Evolutionary conservation across 192 early-diverging fungal genomes (phyloP).

Genomic region (Backusella psychrophila): DNA sequence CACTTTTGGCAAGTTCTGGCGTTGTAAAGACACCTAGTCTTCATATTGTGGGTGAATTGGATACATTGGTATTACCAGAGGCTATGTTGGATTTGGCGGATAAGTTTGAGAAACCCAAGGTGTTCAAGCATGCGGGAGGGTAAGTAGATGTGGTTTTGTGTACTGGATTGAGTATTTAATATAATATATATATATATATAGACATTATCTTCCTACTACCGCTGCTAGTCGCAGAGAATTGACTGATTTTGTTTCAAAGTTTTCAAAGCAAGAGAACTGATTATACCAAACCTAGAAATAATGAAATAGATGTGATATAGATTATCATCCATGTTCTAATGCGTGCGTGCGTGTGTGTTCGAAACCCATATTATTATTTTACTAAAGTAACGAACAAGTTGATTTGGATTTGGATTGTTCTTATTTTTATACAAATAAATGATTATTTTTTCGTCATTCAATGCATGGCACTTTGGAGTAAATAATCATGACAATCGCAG

Average conservation of each 20-base stretch:
- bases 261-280: neutral
- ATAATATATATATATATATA: neutral
- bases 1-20: neutral
- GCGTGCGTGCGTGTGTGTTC: neutral
- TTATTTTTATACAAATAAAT: too few relatives aligned
- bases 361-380: neutral
- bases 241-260: neutral
- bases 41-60: slow-evolving; percentile 31
- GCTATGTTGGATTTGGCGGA: slow-evolving; percentile 3
- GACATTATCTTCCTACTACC: slow-evolving; percentile 9
- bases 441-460: too few relatives aligned
- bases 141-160: neutral
- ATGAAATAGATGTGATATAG: neutral
- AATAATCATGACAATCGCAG: too few relatives aligned
- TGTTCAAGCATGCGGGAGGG: slow-evolving; percentile 29
- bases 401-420: too few relatives aligned
- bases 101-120: slow-evolving; percentile 14
- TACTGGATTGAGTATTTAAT: too few relatives aligned
- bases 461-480: too few relatives aligned
- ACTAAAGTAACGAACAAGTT: neutral
- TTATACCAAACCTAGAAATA: neutral
- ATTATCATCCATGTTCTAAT: neutral
- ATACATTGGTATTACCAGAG: slow-evolving; percentile 30
- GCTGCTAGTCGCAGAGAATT: slow-evolving; percentile 6
- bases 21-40: slow-evolving; percentile 25